Evolutionary conservation across 352 stramenopile genomes (phyloP).

Genomic region (Phytophthora idaei): DNA sequence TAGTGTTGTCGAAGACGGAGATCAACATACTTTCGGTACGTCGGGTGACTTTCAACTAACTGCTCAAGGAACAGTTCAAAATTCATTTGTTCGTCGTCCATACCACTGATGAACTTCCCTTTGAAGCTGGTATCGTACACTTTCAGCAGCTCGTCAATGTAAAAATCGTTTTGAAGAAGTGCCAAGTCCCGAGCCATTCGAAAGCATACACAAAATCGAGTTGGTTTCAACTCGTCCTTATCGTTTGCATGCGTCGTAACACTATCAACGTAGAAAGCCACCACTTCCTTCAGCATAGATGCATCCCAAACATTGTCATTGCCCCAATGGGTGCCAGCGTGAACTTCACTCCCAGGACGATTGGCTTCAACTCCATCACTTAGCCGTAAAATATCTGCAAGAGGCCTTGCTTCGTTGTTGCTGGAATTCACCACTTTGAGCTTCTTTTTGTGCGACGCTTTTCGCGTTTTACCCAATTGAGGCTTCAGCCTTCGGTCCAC

Average conservation of each 20-base stretch:
- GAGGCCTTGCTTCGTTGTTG: constrained; percentile 17
- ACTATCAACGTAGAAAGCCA: constrained; percentile 22
- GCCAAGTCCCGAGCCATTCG: constrained; percentile 54
- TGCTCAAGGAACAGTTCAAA: constrained; percentile 38
- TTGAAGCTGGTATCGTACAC: constrained; percentile 27
- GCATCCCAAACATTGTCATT: constrained; percentile 10
- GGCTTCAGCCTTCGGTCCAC: background rate
- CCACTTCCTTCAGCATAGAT: constrained; percentile 19
- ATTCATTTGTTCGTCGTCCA: constrained; percentile 16
- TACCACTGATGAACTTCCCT: constrained; percentile 7
- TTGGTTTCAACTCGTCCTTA: background rate
- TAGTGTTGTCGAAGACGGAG: background rate
- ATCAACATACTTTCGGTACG: constrained; percentile 17
- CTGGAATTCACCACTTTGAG: constrained; percentile 20
- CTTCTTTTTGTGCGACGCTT: constrained; percentile 1
- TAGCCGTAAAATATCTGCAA: constrained; percentile 33
- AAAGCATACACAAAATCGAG: constrained; percentile 39
- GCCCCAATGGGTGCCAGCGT: background rate
- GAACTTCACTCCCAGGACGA: background rate
- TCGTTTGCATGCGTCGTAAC: background rate
- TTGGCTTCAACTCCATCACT: background rate
- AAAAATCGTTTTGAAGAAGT: constrained; percentile 64
- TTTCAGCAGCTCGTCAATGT: constrained; percentile 48
- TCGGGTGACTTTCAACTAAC: constrained; percentile 28
- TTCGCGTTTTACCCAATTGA: constrained; percentile 7